Evolutionary conservation across 2,329 filamentous ascomycete species (phyloP).

Genomic region (Alternaria arborescens): DNA sequence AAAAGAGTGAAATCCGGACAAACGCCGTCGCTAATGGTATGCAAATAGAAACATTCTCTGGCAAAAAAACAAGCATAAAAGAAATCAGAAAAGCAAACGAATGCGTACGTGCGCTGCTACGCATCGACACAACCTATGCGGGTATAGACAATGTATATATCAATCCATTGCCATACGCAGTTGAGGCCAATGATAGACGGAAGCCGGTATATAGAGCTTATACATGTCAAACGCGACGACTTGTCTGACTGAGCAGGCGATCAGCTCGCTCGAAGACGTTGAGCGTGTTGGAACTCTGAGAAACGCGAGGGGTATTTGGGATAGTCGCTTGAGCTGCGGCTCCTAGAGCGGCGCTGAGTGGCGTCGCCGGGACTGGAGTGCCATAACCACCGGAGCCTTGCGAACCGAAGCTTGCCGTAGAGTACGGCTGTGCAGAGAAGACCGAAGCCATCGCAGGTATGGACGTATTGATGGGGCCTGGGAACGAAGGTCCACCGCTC

Average conservation of each 20-base stretch:
- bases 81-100: background rate
- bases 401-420: conserved; percentile 37
- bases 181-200: background rate
- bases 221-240: conserved; percentile 35
- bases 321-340: conserved; percentile 91
- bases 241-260: conserved; percentile 42
- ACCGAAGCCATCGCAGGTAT: conserved; percentile 41
- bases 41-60: conserved; percentile 2
- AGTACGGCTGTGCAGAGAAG: conserved; percentile 40
- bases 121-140: background rate
- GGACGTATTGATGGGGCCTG: conserved; percentile 49
- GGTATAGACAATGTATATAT: background rate
- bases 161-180: background rate
- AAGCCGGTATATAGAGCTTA: background rate
- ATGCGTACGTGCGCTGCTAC: background rate
- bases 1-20: conserved; percentile 22
- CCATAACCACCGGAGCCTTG: conserved; percentile 56
- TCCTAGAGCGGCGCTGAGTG: conserved; percentile 86
- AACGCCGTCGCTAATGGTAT: conserved; percentile 21
- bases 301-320: conserved; percentile 63
- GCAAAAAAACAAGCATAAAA: conserved; percentile 3
- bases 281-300: conserved; percentile 37
- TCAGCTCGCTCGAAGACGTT: conserved; percentile 50
- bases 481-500: conserved; percentile 39
- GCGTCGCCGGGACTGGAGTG: conserved; percentile 78